Evolutionary conservation across 805 yeast species (phyloP).

Genomic region (Starmera caribaea): DNA sequence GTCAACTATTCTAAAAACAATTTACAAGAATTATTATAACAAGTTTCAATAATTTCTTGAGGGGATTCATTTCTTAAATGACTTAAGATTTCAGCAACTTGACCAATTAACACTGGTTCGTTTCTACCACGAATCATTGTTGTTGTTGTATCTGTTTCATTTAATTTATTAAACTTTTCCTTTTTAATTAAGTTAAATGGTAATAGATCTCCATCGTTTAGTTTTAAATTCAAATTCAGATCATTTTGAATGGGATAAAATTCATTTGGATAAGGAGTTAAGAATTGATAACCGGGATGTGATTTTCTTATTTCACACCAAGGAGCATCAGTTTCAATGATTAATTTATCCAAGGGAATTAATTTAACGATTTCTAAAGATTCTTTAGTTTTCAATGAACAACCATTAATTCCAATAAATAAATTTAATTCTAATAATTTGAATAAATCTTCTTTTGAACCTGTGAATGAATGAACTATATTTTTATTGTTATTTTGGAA

Average conservation of each 20-base stretch:
- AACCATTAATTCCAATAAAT: conserved; percentile 83
- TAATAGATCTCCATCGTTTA: conserved; percentile 39
- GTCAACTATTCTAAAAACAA: conserved; percentile 32
- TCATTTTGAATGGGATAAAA: conserved; percentile 44
- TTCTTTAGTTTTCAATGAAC: conserved; percentile 74
- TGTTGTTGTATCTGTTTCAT: conserved; percentile 17
- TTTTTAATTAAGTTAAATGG: conserved; percentile 61
- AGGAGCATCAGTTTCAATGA: conserved; percentile 95
- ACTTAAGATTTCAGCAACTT: conserved; percentile 64
- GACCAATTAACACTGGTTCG: conserved; percentile 84
- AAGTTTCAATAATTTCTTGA: conserved; percentile 33
- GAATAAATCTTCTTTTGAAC: conserved; percentile 54
- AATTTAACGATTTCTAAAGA: conserved; percentile 53
- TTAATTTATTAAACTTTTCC: conserved; percentile 39
- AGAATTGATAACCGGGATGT: conserved; percentile 59
- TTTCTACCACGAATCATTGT: conserved; percentile 70
- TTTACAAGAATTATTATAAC: conserved; percentile 41
- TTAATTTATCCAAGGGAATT: conserved; percentile 61
- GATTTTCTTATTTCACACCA: conserved; percentile 93
- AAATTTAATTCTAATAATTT: conserved; percentile 49
- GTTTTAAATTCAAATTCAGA: conserved; percentile 56
- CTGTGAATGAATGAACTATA: conserved; percentile 96
- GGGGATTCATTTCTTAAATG: conserved; percentile 34
- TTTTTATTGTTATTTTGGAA: conserved; percentile 51
- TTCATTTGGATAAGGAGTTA: conserved; percentile 46